Base-by-base conservation (phyloP, 257 asterid species). In the Nicotiana tomentosiformis region DNA sequence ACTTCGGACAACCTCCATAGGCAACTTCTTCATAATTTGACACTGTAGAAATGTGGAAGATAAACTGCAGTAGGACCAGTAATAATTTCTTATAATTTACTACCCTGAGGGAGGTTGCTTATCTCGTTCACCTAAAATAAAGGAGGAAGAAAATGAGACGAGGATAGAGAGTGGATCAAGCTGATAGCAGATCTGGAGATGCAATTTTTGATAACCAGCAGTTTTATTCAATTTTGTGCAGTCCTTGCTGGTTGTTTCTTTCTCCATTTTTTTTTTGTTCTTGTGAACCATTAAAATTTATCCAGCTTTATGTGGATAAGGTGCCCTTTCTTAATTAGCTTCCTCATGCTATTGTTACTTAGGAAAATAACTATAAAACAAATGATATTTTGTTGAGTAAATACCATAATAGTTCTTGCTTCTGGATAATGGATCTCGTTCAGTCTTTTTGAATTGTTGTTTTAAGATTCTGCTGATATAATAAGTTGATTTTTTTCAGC, bases 51-150 rank as follows among this genome's bases (percentile, higher is more conserved):
- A 76, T 76, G 80, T 76, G 64, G 65, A 76, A 76, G 80, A 76
- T 76, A 29, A 76, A 76, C 80, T 76, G 65, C 80, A 76, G 64
- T 76, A 51, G 80, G 49, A 76, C 65, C 12, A 7, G 17, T 76
- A 29, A 76, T 76, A 76, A 76, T 16, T 51, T 51, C 80, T 17
- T 68, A 29, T 68, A 18, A 3, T 17, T 35, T 35, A 8, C 77
- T 51, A 26, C 80, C 8, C 46, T 16, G 5, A 76, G 65, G 65
- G 49, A 15, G 80, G 64, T 51, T 76, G 43, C 80, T 76, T 74
- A 26, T 49, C 43, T 26, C 29, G 64, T 29, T 76, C 80, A 15
- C 80, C 43, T 26, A 5, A 76, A 76, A 76, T 76, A 51, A 51
- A 76, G 16, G 80, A 76, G 43, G 16, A 74, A 30, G 35, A 64